Evolutionary conservation across 2,329 filamentous ascomycete genomes (phyloP), one percentile per base, ranked within the genome.

Genomic region (Phaeosphaeria sp.): DNA sequence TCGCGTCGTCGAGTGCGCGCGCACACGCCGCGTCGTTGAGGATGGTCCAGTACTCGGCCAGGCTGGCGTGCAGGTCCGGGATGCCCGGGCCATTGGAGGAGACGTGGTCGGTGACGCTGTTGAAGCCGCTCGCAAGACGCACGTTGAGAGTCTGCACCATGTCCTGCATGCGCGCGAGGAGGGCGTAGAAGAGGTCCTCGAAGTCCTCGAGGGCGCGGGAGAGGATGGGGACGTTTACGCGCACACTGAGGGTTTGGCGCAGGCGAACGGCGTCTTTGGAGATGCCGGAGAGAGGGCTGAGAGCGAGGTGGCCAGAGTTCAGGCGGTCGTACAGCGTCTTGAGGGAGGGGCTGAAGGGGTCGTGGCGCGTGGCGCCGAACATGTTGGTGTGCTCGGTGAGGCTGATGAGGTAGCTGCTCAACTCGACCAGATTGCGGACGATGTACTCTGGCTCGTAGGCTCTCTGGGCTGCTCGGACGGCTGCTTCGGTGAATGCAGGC

Each of bases 151-250:
- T 51, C 3, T 68, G 58, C 47, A 69, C 62, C n/a, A 72, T 64
- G 7, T 68, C 67, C 40, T 69, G 64, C 49, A 75, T 64, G 33
- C 61, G 65, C 4, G 66, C 63, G 15, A 75, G 48, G 11, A 69
- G 43, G 1, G 68, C 68, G 27, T 75, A 75, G 64, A 73, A 77
- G 13, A 77, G 24, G 56, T 75, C 71, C 52, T 75, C 71, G 44
- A 65, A 75, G 56, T 76, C 73, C 30, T 68, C 65, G 11, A 76
- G 66, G 0, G 68, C 65, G 17, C 74, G 74, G 0, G 61, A 89
- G 87, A 92, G 1, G 65, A 86, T 3, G 86, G 3, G 87, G 88
- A 3, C 6, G 17, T 24, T 6, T 18, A 40, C 17, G 89, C 89
- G 27, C 76, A 75, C 57, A 87, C 39, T 36, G 84, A 64, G 33